These are phyloP conservation scores for Coniferiporia weirii DNA, from an alignment of 1,284 basidiomycete species.

Conservation along the genomic window DNA sequence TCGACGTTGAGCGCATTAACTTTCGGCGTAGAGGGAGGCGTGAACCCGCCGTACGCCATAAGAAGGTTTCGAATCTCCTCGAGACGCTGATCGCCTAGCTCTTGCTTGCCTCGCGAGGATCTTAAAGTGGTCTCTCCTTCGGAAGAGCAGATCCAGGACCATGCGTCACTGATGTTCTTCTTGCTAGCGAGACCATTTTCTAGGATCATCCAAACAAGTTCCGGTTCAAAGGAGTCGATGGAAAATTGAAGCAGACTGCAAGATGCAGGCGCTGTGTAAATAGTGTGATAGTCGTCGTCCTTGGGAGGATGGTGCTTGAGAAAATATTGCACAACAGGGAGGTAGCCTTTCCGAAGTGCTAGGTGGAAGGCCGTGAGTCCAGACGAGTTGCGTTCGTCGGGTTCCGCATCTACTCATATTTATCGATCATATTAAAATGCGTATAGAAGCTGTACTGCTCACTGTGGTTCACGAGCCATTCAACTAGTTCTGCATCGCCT, in stretches of 20 bases:
- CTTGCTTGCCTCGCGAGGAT: slow-evolving; percentile 22
- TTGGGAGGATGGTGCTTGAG: slow-evolving; percentile 51
- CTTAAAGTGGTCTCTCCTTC: slow-evolving; percentile 28
- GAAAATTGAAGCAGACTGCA: slow-evolving; percentile 49
- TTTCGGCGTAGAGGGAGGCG: slow-evolving; percentile 39
- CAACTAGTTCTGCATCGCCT: slow-evolving; percentile 50
- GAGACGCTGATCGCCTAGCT: slow-evolving; percentile 31
- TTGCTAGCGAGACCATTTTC: slow-evolving; percentile 47
- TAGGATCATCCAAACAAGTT: slow-evolving; percentile 57
- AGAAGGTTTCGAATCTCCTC: slow-evolving; percentile 52
- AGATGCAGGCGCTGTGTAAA: slow-evolving; percentile 41
- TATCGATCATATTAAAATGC: slow-evolving; percentile 21
- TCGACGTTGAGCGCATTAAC: slow-evolving; percentile 8
- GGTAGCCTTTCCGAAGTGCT: slow-evolving; percentile 49
- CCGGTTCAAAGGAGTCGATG: slow-evolving; percentile 50
- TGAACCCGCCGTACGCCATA: slow-evolving; percentile 47
- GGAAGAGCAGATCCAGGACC: slow-evolving; percentile 42
- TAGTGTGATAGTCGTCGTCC: slow-evolving; percentile 40
- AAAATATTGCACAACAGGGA: slow-evolving; percentile 49
- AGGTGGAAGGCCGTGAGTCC: slow-evolving; percentile 61
- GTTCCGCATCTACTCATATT: slow-evolving; percentile 52
- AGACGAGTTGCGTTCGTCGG: slow-evolving; percentile 57
- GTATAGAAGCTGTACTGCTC: slow-evolving; percentile 27
- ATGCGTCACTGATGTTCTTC: slow-evolving; percentile 44
- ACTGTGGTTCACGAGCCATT: slow-evolving; percentile 71